Evolutionary conservation across 192 early-diverging fungal species (phyloP).

Genomic region (Allomyces macrogynus): DNA sequence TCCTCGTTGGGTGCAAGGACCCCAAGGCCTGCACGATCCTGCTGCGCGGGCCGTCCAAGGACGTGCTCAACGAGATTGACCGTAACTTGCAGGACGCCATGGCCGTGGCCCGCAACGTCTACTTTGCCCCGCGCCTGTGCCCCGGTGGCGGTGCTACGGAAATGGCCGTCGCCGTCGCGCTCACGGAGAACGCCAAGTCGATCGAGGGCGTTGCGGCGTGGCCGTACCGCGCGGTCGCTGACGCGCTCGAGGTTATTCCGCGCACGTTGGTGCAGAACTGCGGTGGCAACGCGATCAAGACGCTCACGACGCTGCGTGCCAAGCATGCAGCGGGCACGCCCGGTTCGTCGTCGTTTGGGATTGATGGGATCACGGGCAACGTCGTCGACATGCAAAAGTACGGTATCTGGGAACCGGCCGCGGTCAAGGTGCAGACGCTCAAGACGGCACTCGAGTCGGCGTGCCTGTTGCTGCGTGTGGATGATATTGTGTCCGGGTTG

Average conservation of each 20-base stretch:
- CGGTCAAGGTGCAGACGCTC: conserved; percentile 99
- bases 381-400: conserved; percentile 94
- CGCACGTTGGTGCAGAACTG: conserved; percentile 98
- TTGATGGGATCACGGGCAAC: conserved; percentile 79
- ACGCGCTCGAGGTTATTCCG: conserved; percentile 93
- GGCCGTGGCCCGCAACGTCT: conserved; percentile 93
- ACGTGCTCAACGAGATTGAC: conserved; percentile 93
- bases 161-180: conserved; percentile 81
- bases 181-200: conserved; percentile 73
- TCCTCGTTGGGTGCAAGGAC: conserved; percentile 77
- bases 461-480: conserved; percentile 62
- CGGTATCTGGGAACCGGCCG: conserved; percentile 96
- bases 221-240: conserved; percentile 88
- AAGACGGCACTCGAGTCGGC: conserved; percentile 98
- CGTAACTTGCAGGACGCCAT: conserved; percentile 98
- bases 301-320: conserved; percentile 78
- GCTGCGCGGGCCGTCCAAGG: conserved; percentile 90
- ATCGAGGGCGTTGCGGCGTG: conserved; percentile 83
- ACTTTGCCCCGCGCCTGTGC: conserved; percentile 78
- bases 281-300: conserved; percentile 94
- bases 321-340: conserved; percentile 52
- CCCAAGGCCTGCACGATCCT: conserved; percentile 98
- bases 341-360: conserved; percentile 75
- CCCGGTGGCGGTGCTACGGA: conserved; percentile 97
- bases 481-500: conserved; percentile 93